Percentiles rank a stretch among this genome's conserved stretches.
These are phyloP conservation scores for Purshia tridentata DNA, from an alignment of 306 rosid genomes.

Conservation along the genomic window DNA sequence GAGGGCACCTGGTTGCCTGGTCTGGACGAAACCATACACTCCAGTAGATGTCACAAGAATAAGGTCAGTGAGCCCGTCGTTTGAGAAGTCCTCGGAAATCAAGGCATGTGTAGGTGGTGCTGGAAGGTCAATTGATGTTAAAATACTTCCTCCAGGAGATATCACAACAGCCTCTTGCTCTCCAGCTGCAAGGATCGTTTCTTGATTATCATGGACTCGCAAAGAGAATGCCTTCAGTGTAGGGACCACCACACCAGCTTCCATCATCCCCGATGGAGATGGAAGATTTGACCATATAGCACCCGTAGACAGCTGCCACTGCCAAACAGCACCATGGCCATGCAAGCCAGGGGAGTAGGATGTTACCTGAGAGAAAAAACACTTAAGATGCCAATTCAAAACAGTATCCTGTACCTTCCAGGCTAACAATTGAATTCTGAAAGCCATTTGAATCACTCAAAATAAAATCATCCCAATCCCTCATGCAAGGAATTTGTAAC, in stretches of 20 bases:
- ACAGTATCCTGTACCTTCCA: constrained; percentile 1
- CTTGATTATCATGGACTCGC: constrained; percentile 58
- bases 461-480: background rate
- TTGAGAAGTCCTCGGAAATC: constrained; percentile 84
- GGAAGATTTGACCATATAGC: constrained; percentile 95
- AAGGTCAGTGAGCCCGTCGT: constrained; percentile 91
- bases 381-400: constrained; percentile 14
- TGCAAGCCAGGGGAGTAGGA: constrained; percentile 94
- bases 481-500: background rate
- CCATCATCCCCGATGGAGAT: constrained; percentile 95
- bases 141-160: constrained; percentile 80
- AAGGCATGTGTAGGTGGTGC: constrained; percentile 80
- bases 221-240: constrained; percentile 77
- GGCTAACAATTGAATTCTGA: constrained; percentile 2
- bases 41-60: constrained; percentile 80
- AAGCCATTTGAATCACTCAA: background rate
- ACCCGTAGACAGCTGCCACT: constrained; percentile 90
- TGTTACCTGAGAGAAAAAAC: constrained; percentile 58
- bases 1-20: constrained; percentile 96
- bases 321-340: constrained; percentile 89
- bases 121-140: constrained; percentile 77
- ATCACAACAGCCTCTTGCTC: constrained; percentile 90
- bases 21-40: constrained; percentile 89
- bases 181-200: constrained; percentile 92
- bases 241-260: constrained; percentile 72